Evolutionary conservation across 192 early-diverging fungal genomes (phyloP).

Genomic region (Dimargaris cristalligena): DNA sequence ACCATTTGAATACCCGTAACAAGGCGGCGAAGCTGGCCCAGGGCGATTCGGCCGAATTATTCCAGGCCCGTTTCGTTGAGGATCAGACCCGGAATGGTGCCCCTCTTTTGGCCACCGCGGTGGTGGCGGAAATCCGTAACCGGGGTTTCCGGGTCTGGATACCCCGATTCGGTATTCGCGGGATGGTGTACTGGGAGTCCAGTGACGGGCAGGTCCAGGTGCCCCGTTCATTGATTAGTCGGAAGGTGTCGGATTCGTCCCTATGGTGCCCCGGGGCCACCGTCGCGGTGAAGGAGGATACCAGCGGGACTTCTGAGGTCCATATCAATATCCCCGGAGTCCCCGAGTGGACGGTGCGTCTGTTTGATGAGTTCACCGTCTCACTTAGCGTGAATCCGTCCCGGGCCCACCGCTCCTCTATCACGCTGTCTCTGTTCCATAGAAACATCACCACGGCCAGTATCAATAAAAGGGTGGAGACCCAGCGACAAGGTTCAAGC

Average conservation of each 20-base stretch:
- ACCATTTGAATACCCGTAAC: constrained; percentile 48
- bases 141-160: constrained; percentile 37
- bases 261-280: too few relatives aligned
- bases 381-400: constrained; percentile 6
- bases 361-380: constrained; percentile 1
- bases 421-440: not conserved
- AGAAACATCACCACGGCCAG: not conserved
- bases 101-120: constrained; percentile 37
- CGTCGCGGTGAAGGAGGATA: constrained; percentile 21
- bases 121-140: constrained; percentile 53
- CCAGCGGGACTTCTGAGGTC: not conserved
- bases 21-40: constrained; percentile 60
- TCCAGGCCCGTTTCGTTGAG: constrained; percentile 50
- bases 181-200: constrained; percentile 49
- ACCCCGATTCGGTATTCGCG: constrained; percentile 44
- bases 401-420: not conserved
- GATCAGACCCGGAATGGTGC: constrained; percentile 26
- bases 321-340: constrained; percentile 2
- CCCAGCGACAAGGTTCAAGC: too few relatives aligned
- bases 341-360: not conserved
- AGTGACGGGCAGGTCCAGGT: constrained; percentile 32
- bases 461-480: too few relatives aligned
- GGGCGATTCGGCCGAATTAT: constrained; percentile 61
- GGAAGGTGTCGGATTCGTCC: too few relatives aligned
- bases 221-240: constrained; percentile 41